Conservation (phyloP, 352 stramenopile species). For the Phytopythium litorale region DNA sequence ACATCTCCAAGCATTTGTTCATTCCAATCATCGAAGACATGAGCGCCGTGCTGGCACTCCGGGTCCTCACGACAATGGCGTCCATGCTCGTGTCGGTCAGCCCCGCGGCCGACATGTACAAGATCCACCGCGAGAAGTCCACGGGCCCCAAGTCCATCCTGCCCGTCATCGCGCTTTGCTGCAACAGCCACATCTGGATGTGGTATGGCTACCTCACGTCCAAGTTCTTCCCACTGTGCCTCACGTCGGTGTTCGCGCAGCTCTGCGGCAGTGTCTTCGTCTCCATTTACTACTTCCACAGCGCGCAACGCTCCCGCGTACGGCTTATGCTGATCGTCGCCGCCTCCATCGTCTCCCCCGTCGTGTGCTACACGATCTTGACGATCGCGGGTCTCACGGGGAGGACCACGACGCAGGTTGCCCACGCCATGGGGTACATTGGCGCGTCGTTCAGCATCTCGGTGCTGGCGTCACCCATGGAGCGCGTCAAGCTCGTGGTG, state of each 20-base stretch:
- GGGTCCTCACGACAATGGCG: constrained; percentile 17
- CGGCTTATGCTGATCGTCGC: constrained; percentile 12
- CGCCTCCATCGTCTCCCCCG: neutral
- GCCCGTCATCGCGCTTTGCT: constrained; percentile 21
- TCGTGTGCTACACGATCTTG: neutral
- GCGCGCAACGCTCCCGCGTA: constrained; percentile 11
- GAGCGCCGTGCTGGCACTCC: neutral
- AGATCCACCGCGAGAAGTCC: constrained; percentile 22
- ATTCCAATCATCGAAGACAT: neutral
- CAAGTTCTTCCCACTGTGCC: constrained; percentile 26
- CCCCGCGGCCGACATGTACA: constrained; percentile 18
- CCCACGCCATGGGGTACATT: constrained; percentile 1
- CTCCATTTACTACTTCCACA: constrained; percentile 26
- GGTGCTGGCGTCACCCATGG: constrained; percentile 1
- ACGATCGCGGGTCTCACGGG: constrained; percentile 3
- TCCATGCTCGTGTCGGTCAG: constrained; percentile 22
- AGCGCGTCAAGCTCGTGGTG: constrained; percentile 9
- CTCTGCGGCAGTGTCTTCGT: constrained; percentile 22
- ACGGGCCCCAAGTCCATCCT: constrained; percentile 26
- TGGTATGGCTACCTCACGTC: constrained; percentile 21
- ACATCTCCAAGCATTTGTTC: neutral
- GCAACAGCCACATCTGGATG: constrained; percentile 32
- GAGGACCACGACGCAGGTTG: neutral
- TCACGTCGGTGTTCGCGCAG: constrained; percentile 19
- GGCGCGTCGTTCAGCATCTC: neutral